A percentile compares a stretch with the other conserved stretches of the same genome.
Conservation (phyloP, 495 filamentous ascomycete genomes). For the Acidomyces sp. region DNA sequence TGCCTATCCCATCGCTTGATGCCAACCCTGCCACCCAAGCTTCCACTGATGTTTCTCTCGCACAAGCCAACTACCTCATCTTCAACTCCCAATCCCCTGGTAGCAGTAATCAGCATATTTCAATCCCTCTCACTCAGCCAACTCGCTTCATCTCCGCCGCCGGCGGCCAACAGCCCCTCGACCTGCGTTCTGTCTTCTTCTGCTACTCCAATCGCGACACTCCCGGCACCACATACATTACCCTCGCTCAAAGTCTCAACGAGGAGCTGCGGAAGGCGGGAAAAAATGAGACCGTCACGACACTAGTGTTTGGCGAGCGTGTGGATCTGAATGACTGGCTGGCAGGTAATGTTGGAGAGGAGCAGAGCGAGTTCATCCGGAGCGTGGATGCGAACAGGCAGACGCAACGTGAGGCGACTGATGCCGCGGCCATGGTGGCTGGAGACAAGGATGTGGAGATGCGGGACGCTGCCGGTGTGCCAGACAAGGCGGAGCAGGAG, state of each 20-base stretch:
- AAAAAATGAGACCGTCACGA: slow-evolving; percentile 52
- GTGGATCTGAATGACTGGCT: slow-evolving; percentile 86
- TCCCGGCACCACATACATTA: slow-evolving; percentile 78
- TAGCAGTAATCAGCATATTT: slow-evolving; percentile 37
- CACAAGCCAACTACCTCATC: slow-evolving; percentile 66
- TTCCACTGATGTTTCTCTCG: slow-evolving; percentile 41
- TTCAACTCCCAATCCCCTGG: slow-evolving; percentile 41
- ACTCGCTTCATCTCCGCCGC: slow-evolving; percentile 69
- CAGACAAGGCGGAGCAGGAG: slow-evolving; percentile 60
- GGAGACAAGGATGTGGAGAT: slow-evolving; percentile 37
- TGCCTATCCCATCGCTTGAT: slow-evolving; percentile 57
- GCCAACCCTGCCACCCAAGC: slow-evolving; percentile 41
- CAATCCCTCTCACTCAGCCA: slow-evolving; percentile 53
- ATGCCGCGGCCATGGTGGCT: slow-evolving; percentile 37
- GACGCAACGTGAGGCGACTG: slow-evolving; percentile 29
- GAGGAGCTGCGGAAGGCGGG: slow-evolving; percentile 54
- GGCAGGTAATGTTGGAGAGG: slow-evolving; percentile 39
- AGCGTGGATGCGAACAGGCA: slow-evolving; percentile 45
- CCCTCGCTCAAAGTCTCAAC: slow-evolving; percentile 64
- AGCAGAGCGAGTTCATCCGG: slow-evolving; percentile 86
- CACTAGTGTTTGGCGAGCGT: slow-evolving; percentile 76
- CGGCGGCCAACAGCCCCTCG: slow-evolving; percentile 47
- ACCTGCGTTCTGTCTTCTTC: slow-evolving; percentile 88
- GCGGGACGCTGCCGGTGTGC: slow-evolving; percentile 34
- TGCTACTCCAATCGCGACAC: slow-evolving; percentile 86